phyloP scores from a whole-genome alignment of 2,329 filamentous ascomycete genomes.

The Nigrospora oryzae region DNA sequence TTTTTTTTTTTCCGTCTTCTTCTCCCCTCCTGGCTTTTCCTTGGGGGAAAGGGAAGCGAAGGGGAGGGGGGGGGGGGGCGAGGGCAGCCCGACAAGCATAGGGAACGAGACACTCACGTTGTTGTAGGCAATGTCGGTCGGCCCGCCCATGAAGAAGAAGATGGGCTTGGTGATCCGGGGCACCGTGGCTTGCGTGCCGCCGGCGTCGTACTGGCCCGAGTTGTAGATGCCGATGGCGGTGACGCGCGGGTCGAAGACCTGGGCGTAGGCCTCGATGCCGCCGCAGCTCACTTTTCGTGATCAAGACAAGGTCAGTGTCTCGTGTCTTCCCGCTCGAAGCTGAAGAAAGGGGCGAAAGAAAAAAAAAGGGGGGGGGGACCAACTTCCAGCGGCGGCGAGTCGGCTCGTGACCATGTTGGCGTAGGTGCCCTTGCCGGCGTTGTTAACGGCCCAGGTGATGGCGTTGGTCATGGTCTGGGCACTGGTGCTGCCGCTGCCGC shows the following conservation, averaged over 20 bases:
- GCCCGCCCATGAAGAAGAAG: conserved; percentile 1
- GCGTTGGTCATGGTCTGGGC: neutral
- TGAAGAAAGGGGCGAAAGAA: no score
- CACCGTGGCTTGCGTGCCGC: neutral
- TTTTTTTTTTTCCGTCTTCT: no score
- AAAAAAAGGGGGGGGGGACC: no score
- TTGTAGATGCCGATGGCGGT: neutral
- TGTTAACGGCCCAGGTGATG: conserved; percentile 1
- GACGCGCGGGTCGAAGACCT: neutral
- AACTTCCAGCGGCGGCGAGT: neutral
- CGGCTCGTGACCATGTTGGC: neutral
- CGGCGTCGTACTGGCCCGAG: neutral
- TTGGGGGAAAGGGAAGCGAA: no score
- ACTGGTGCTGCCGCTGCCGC: neutral
- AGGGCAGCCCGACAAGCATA: no score
- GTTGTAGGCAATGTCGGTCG: neutral
- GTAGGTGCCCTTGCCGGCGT: neutral
- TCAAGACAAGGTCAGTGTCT: no score
- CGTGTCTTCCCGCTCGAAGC: no score
- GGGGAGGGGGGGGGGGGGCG: no score
- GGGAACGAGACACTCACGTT: no score
- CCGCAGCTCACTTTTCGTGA: neutral
- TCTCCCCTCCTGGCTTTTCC: no score
- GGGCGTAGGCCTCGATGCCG: conserved; percentile 1
- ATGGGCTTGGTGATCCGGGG: neutral